Conservation (phyloP, 176 grass and related monocot species). For the Oryza officinalis region DNA sequence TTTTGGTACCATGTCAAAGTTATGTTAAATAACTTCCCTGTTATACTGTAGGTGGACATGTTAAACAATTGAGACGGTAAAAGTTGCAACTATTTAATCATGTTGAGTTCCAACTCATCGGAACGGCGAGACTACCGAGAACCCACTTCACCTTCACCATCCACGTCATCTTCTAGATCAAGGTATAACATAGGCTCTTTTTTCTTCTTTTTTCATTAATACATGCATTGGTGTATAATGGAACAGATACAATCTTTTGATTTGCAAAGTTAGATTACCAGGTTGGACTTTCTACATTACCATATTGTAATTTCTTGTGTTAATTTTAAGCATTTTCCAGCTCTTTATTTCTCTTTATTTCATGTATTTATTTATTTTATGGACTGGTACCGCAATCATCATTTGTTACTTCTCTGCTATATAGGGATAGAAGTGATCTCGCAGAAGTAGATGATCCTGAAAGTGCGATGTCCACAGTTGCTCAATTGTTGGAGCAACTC, state of each 20-base stretch:
- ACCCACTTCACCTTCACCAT: constrained; percentile 58
- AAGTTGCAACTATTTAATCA: constrained; percentile 42
- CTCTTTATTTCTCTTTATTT: constrained; percentile 12
- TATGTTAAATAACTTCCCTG: constrained; percentile 31
- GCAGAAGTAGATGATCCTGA: constrained; percentile 83
- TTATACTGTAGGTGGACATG: constrained; percentile 38
- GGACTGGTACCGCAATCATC: neutral
- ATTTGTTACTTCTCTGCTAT: neutral
- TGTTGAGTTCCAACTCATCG: constrained; percentile 48
- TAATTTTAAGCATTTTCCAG: constrained; percentile 11
- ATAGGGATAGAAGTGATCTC: constrained; percentile 67
- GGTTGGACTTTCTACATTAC: constrained; percentile 23
- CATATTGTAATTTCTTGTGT: constrained; percentile 9
- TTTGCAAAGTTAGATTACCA: constrained; percentile 30
- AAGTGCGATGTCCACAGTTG: constrained; percentile 69
- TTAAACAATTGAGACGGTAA: constrained; percentile 28
- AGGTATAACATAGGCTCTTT: constrained; percentile 53
- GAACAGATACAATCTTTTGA: neutral
- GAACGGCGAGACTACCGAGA: constrained; percentile 39
- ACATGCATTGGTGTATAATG: neutral
- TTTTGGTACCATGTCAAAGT: constrained; percentile 1
- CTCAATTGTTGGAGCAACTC: constrained; percentile 82
- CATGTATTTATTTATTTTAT: neutral
- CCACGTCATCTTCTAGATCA: constrained; percentile 73
- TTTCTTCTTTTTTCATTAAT: neutral